A percentile compares a stretch with the other conserved stretches of the same genome.
phyloP scores from a whole-genome alignment of 495 filamentous ascomycete genomes.

The Penicillium robsamsonii region DNA sequence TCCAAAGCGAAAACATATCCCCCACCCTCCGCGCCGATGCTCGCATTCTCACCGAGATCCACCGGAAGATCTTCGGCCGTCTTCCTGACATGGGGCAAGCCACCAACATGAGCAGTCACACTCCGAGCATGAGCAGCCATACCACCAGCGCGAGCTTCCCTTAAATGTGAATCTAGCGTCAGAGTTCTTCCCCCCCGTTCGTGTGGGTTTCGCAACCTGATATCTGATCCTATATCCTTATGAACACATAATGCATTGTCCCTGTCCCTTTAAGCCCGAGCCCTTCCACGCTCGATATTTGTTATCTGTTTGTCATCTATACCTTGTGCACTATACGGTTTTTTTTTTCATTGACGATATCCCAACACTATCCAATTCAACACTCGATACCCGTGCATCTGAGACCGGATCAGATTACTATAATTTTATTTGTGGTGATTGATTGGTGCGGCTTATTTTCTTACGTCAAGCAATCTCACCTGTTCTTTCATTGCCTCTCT shows the following conservation, averaged over 20 bases:
- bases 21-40: conserved; percentile 66
- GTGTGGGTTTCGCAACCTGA: background rate
- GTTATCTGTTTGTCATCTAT: conserved; percentile 9
- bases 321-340: conserved; percentile 4
- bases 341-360: conserved; percentile 4
- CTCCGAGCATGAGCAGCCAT: background rate
- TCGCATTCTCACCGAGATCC: conserved; percentile 62
- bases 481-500: background rate
- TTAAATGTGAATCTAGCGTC: conserved; percentile 8
- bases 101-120: conserved; percentile 3
- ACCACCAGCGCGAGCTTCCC: conserved; percentile 3
- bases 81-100: conserved; percentile 19
- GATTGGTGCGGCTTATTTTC: background rate
- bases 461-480: background rate
- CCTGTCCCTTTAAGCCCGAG: background rate
- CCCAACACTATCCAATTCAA: conserved; percentile 1
- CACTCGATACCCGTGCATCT: background rate
- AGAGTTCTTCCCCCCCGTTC: background rate
- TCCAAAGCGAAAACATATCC: conserved; percentile 58
- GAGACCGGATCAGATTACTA: background rate
- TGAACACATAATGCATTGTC: conserved; percentile 10
- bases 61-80: conserved; percentile 49
- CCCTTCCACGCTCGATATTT: background rate
- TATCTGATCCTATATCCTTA: conserved; percentile 1
- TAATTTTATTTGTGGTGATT: background rate